Evolutionary conservation across 495 filamentous ascomycete species (phyloP), one percentile per base, ranked within the genome.

Genomic region (Penicillium psychrofluorescens): DNA sequence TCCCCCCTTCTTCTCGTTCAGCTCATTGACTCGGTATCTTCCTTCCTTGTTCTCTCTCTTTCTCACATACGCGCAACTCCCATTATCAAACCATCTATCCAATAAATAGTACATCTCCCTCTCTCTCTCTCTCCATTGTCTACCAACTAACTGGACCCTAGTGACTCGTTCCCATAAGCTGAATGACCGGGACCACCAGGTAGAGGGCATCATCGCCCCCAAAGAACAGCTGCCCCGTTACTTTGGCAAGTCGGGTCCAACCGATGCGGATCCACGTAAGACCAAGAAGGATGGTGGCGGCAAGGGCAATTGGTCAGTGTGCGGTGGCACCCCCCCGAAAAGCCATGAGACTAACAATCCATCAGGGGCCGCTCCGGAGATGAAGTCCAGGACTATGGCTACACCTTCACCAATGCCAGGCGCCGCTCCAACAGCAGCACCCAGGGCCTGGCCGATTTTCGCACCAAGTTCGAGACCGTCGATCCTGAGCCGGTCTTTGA

Each of bases 91-190:
- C 4, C 22, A 22, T 22, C 22, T 22, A 22, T 22, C 22, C 3
- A 22, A 22, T 22, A 22, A 22, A 22, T 22, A 22, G 22, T 22
- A 22, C 4, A 3, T 22, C 22, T 22, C 4, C 22, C 22, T 22
- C 22, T 6, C 22, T 6, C 22, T 22, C 22, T 22, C 22, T 22
- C 22, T 22, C 4, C 22, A 22, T 22, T 3, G 4, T 6, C 22
- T 22, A 4, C 22, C 4, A 22, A 22, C 22, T 22, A 6, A 22
- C 22, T 22, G 0, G 22, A 22, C 22, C 22, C 22, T 22, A 91
- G 89, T 95, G 91, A 95, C 90, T 70, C 90, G 89, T 54, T 88
- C 92, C 39, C 86, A 94, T 75, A 97, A 97, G 72, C 73, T 68
- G 66, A 90, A 85, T 67, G 90, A 94, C 64, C 86, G 88, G 67